These are phyloP conservation scores for Lecanicillium sp. DNA, from an alignment of 2,329 filamentous ascomycete genomes.

Conservation along the genomic window DNA sequence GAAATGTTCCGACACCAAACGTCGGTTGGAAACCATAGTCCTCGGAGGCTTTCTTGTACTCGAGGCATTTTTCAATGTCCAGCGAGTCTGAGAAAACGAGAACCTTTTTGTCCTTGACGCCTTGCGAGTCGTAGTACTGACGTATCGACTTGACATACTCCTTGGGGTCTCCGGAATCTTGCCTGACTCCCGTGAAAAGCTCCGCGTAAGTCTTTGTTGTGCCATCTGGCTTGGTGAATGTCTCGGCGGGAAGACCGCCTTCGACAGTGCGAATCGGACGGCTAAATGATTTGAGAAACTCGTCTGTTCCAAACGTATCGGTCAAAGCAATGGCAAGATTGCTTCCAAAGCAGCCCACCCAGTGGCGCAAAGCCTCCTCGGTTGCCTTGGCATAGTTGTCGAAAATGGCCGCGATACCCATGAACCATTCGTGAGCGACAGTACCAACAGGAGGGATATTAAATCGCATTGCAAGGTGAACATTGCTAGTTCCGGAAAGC, in stretches of 20 bases:
- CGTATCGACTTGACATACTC: conserved; percentile 73
- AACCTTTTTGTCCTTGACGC: conserved; percentile 72
- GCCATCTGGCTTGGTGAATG: conserved; percentile 30
- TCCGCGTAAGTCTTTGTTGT: conserved; percentile 63
- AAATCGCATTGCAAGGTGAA: conserved; percentile 93
- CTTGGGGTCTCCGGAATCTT: conserved; percentile 82
- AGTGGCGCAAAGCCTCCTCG: conserved; percentile 75
- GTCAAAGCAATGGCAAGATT: conserved; percentile 85
- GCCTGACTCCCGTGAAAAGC: conserved; percentile 73
- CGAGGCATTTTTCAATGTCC: conserved; percentile 80
- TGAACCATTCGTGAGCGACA: conserved; percentile 96
- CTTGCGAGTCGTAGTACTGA: conserved; percentile 68
- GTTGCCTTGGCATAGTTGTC: conserved; percentile 79
- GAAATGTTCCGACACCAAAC: conserved; percentile 90
- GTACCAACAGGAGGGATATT: conserved; percentile 79
- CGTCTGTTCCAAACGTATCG: conserved; percentile 89
- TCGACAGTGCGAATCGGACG: conserved; percentile 46
- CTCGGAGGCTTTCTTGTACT: conserved; percentile 82
- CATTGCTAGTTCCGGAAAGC: conserved; percentile 86
- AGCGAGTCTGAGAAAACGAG: conserved; percentile 96
- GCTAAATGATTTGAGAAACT: conserved; percentile 79
- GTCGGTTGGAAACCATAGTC: conserved; percentile 72
- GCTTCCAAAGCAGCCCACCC: conserved; percentile 83
- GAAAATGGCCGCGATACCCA: conserved; percentile 90
- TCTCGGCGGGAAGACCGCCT: conserved; percentile 30